Percentiles rank a stretch among this genome's conserved stretches.
Conservation (phyloP, 495 filamentous ascomycete genomes). For the Evansstolkia leycettana region DNA sequence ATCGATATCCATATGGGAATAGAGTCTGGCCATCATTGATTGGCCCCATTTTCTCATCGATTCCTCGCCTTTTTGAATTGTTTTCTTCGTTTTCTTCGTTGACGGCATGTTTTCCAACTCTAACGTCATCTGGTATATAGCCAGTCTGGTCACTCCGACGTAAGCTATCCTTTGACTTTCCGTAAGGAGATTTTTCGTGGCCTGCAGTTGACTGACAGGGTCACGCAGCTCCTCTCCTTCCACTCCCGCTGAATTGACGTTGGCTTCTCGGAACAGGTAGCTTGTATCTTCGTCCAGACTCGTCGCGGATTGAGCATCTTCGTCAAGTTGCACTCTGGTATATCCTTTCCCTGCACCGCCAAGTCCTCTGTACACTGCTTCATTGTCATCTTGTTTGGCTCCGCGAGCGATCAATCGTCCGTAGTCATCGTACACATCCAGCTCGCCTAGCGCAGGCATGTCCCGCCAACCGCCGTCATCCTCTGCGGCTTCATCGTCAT, state of each 20-base stretch:
- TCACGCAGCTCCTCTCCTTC: slow-evolving; percentile 77
- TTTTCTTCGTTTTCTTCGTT: slow-evolving; percentile 49
- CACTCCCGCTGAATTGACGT: slow-evolving; percentile 45
- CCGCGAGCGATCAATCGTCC: slow-evolving; percentile 75
- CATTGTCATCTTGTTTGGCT: slow-evolving; percentile 55
- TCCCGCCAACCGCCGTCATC: slow-evolving; percentile 68
- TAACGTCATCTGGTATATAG: slow-evolving; percentile 62
- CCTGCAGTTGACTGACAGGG: slow-evolving; percentile 78
- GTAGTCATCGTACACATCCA: slow-evolving; percentile 92
- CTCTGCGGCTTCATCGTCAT: slow-evolving; percentile 32
- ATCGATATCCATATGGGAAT: slow-evolving; percentile 92
- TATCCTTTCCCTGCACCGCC: slow-evolving; percentile 92
- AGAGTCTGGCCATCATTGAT: slow-evolving; percentile 90
- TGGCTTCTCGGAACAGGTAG: slow-evolving; percentile 74
- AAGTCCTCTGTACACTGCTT: slow-evolving; percentile 57
- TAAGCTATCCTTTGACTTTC: slow-evolving; percentile 96
- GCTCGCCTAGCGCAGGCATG: slow-evolving; percentile 87
- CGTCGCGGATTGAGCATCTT: slow-evolving; percentile 84
- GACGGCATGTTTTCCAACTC: slow-evolving; percentile 46
- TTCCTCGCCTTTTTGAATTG: slow-evolving; percentile 55
- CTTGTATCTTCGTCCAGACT: slow-evolving; percentile 96
- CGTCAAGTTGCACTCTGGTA: slow-evolving; percentile 82
- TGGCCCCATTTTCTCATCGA: slow-evolving; percentile 91
- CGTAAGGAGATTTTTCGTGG: slow-evolving; percentile 89
- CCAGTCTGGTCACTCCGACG: slow-evolving; percentile 73